A percentile compares a stretch with the other conserved stretches of the same genome.
These are phyloP conservation scores for Sugiyamaella novakii DNA, from an alignment of 1,139 yeast genomes.

Conservation along the genomic window DNA sequence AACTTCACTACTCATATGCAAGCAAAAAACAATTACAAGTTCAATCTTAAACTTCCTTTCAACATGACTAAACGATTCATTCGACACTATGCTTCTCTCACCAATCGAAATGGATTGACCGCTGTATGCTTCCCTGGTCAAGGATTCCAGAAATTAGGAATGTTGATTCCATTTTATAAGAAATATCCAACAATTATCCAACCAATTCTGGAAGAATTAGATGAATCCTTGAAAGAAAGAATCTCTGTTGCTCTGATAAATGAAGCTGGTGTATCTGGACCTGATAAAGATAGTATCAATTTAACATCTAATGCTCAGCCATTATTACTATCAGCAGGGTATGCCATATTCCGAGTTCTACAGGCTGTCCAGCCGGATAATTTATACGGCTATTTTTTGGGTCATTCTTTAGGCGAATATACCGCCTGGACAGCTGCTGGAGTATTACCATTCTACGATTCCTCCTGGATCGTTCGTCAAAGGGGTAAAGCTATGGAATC, in stretches of 20 bases:
- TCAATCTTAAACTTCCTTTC: no score
- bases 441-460: conserved; percentile 46
- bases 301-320: conserved; percentile 63
- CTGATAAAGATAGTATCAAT: conserved; percentile 31
- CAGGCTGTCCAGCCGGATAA: conserved; percentile 32
- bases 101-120: neutral
- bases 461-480: conserved; percentile 52
- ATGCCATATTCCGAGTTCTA: conserved; percentile 44
- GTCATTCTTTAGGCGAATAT: conserved; percentile 68
- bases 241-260: conserved; percentile 35
- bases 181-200: conserved; percentile 31
- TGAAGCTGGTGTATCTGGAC: conserved; percentile 23
- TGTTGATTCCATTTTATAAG: conserved; percentile 37
- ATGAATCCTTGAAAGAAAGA: conserved; percentile 37
- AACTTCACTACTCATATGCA: no score
- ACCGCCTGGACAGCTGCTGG: conserved; percentile 55
- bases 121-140: conserved; percentile 42
- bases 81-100: neutral
- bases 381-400: conserved; percentile 39
- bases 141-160: conserved; percentile 45
- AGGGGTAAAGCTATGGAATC: conserved; percentile 58
- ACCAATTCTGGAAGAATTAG: conserved; percentile 40
- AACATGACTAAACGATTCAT: conserved; percentile 1
- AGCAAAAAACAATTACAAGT: neutral
- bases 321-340: conserved; percentile 55